Evolutionary conservation across 495 filamentous ascomycete genomes (phyloP).

Genomic region (Hamigera avellanea): DNA sequence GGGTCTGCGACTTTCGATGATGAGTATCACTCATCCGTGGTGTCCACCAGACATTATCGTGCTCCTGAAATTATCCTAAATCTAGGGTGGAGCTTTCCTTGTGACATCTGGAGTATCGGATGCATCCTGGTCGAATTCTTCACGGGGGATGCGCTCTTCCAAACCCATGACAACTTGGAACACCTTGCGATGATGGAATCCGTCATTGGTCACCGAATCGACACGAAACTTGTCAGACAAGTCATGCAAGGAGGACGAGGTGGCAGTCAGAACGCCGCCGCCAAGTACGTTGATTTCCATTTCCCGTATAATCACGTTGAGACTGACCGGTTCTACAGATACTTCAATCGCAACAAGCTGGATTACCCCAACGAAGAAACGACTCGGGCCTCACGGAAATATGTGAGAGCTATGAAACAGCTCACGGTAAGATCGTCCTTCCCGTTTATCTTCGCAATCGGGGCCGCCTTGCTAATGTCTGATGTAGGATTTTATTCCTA

Average conservation of each 20-base stretch:
- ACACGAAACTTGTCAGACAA: conserved; percentile 60
- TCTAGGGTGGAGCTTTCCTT: conserved; percentile 93
- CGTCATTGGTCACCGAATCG: conserved; percentile 65
- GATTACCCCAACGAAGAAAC: conserved; percentile 87
- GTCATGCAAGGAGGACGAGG: conserved; percentile 54
- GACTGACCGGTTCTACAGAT: conserved; percentile 38
- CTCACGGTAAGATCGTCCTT: conserved; percentile 51
- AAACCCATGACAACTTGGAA: conserved; percentile 96
- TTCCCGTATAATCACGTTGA: conserved; percentile 1
- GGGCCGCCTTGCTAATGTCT: conserved; percentile 15
- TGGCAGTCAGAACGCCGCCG: conserved; percentile 59
- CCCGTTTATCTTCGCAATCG: neutral
- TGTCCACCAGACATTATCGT: conserved; percentile 90
- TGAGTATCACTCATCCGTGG: conserved; percentile 95
- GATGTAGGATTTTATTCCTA: conserved; percentile 76
- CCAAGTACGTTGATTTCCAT: conserved; percentile 52
- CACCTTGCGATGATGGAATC: conserved; percentile 99
- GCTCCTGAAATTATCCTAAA: conserved; percentile 97
- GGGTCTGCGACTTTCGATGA: conserved; percentile 97
- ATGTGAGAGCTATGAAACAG: conserved; percentile 90
- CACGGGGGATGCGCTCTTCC: conserved; percentile 93
- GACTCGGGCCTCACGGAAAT: conserved; percentile 77
- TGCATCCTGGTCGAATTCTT: conserved; percentile 99
- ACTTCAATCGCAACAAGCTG: conserved; percentile 71
- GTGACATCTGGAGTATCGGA: conserved; percentile 98